Evolutionary conservation across 495 filamentous ascomycete species (phyloP).

Genomic region (Usnea hakonensis): DNA sequence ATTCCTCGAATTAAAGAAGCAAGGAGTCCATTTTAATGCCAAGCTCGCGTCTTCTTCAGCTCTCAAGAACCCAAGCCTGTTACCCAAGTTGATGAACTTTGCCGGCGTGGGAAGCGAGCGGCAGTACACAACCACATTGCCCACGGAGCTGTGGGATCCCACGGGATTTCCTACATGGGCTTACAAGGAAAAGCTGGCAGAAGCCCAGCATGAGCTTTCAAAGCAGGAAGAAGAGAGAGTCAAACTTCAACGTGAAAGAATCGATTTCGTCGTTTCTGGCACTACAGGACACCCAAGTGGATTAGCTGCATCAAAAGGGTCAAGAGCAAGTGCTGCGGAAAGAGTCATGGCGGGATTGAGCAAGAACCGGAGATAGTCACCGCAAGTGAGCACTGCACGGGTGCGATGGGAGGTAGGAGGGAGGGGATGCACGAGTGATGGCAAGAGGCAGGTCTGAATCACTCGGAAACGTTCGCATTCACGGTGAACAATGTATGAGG

Average conservation of each 20-base stretch:
- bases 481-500: background rate
- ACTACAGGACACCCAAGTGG: conserved; percentile 10
- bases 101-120: conserved; percentile 58
- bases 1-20: conserved; percentile 77
- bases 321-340: conserved; percentile 22
- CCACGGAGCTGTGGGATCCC: conserved; percentile 60
- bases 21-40: conserved; percentile 85
- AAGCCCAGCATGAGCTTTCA: conserved; percentile 52
- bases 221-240: conserved; percentile 51
- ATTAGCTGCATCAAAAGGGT: conserved; percentile 3
- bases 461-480: conserved; percentile 27
- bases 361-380: conserved; percentile 11
- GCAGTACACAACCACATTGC: conserved; percentile 71
- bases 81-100: conserved; percentile 73
- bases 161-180: conserved; percentile 58
- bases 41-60: conserved; percentile 63
- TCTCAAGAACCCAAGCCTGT: conserved; percentile 71
- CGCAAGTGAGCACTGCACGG: background rate
- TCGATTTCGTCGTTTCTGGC: conserved; percentile 69
- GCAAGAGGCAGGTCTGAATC: conserved; percentile 32
- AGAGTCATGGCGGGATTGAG: conserved; percentile 24
- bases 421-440: background rate
- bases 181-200: conserved; percentile 64
- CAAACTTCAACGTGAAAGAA: conserved; percentile 47
- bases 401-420: background rate